Base-by-base conservation (phyloP, 2,329 filamentous ascomycete species). In the Neospermospora avenae region DNA sequence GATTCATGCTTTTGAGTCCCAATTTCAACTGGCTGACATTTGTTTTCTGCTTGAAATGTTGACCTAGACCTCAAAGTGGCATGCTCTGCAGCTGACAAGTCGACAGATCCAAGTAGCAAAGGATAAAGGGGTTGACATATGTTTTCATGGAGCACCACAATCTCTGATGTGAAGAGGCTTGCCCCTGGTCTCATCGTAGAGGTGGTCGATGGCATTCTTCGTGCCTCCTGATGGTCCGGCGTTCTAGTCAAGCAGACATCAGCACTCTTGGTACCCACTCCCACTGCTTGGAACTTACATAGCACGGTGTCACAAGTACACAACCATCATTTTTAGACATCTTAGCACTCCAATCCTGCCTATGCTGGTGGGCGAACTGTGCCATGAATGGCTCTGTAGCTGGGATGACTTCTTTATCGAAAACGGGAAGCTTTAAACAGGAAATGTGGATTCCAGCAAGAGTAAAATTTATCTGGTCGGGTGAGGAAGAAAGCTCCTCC, bases 191-290 rank as follows among this genome's bases (percentile, higher is more conserved):
- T 86, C 84, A 66, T 85, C 73, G 65, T 77, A 79, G 0, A 87
- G 76, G 67, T 84, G 86, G 69, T 87, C 84, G 58, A 87, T 77
- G 5, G 84, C 83, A 67, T 86, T 87, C 74, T 87, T 87, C 54
- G 82, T 72, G 8, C 74, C 77, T 0, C 78, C 82, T 0, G 83
- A 74, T 5, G 84, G 73, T 25, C 81, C 78, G 69, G 74, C 80
- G 74, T 87, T 86, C 68, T 86, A 25, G 22, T 10, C 16, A 7
- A 48, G 14, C 20, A 14, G 24, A 28, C 5, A 31, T 48, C 22
- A 48, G 45, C 24, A 45, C 5, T 39, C 14, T 5, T 39, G n/a
- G n/a, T n/a, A n/a, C n/a, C n/a, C n/a, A n/a, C n/a, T n/a, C 18
- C 14, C 37, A 39, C 1, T 16, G 11, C 16, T 16, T 18, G 37